Base-by-base conservation (phyloP, 108 stramenopile genomes). In the Hondaea fermentalgiana region DNA sequence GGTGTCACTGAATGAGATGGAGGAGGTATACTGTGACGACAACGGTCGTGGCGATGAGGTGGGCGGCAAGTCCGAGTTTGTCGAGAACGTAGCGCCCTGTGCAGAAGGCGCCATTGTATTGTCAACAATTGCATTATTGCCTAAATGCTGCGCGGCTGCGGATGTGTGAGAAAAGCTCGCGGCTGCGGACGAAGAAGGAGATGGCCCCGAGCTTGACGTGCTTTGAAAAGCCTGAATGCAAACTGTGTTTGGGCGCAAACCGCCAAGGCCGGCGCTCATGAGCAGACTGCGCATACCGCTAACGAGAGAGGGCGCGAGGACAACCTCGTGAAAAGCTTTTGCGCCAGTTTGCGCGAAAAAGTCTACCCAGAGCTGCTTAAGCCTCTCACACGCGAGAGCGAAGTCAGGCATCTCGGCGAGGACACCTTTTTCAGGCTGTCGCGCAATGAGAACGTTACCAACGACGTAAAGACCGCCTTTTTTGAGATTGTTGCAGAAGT, bases 381-480 rank as follows among this genome's bases (percentile, higher is more conserved):
- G 72, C 21, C 59, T 12, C 5, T 12, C 88, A 87, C 23, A 57
- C 5, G 59, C 59, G 44, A 60, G n/a, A 5, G 60, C 23, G 35
- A 14, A 49, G 47, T 44, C 45, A 1, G 64, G 64, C 43, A 72
- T 28, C 23, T n/a, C 47, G 21, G 21, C 23, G 3, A 87, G 53
- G 5, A n/a, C 53, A n/a, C 49, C 47, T 43, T 51, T 45, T n/a
- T 87, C 57, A 14, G 28, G 44, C 6, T 28, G 57, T n/a, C 28
- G 44, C 8, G 44, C 53, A 53, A 57, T n/a, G 55, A 88, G n/a
- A 42, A 87, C 72, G 57, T 45, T n/a, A 17, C 89, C 89, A 29
- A 89, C 51, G 60, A 87, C 43, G 76, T 58, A 89, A 16, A 89
- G 89, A 0, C 89, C 89, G 83, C 89, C 89, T 57, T 89, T 89